phyloP scores from a whole-genome alignment of 225 moss, liverwort and hornwort species.

The Polytrichum commune region DNA sequence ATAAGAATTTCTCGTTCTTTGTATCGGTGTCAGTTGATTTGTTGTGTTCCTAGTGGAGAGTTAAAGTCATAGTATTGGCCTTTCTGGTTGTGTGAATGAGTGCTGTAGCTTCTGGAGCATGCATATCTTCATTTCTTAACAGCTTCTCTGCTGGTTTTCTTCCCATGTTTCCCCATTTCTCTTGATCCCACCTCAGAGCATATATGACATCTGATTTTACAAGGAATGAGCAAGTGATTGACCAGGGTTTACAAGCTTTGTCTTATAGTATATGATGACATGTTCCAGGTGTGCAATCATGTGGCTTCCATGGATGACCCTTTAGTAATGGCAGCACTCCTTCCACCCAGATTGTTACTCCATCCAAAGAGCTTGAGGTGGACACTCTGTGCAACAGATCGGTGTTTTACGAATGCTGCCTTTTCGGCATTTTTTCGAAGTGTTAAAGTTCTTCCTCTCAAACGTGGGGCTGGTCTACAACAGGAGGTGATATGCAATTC shows the following conservation, averaged over 20 bases:
- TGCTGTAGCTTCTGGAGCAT: too few relatives aligned
- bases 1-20: too few relatives aligned
- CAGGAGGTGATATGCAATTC: conserved; percentile 58
- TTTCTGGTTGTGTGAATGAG: too few relatives aligned
- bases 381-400: conserved; percentile 95
- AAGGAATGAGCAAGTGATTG: background rate
- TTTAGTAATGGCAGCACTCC: conserved; percentile 87
- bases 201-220: too few relatives aligned
- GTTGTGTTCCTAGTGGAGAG: too few relatives aligned
- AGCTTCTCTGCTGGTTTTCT: too few relatives aligned
- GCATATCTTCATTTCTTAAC: too few relatives aligned
- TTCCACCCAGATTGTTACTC: conserved; percentile 66
- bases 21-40: too few relatives aligned
- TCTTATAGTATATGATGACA: background rate
- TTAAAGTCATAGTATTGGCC: too few relatives aligned
- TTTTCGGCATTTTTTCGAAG: conserved; percentile 89
- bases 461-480: conserved; percentile 84
- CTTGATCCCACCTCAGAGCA: too few relatives aligned
- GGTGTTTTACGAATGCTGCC: conserved; percentile 83
- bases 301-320: conserved; percentile 95
- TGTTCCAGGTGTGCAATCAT: conserved; percentile 87
- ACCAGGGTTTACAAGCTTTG: background rate
- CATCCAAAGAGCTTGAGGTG: conserved; percentile 77
- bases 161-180: too few relatives aligned
- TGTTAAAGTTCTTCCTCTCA: conserved; percentile 92